Evolutionary conservation across 306 rosid species (phyloP).

Genomic region (Casuarina equisetifolia): DNA sequence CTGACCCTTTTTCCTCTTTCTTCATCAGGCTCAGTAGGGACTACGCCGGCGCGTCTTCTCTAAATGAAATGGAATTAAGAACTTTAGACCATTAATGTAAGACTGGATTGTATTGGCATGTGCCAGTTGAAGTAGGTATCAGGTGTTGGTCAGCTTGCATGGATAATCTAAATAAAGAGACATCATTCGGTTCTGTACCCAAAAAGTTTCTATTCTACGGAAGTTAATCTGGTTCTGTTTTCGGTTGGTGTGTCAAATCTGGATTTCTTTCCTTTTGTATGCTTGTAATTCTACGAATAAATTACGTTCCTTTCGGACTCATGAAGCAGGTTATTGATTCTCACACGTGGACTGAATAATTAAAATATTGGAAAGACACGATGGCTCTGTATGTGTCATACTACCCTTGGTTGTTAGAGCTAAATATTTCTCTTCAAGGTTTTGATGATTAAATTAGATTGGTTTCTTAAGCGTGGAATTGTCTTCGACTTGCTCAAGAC

Average conservation of each 20-base stretch:
- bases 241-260: too few species aligned
- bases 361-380: too few species aligned
- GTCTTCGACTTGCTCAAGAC: too few species aligned
- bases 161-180: not conserved
- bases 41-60: constrained; percentile 9
- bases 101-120: not conserved
- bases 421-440: too few species aligned
- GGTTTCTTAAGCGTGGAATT: too few species aligned
- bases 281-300: too few species aligned
- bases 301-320: not conserved
- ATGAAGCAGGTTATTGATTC: not conserved
- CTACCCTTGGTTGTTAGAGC: too few species aligned
- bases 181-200: not conserved
- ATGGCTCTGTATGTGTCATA: too few species aligned
- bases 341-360: too few species aligned
- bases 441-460: too few species aligned
- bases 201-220: not conserved
- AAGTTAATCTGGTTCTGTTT: not conserved
- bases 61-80: not conserved
- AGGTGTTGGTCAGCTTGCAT: not conserved
- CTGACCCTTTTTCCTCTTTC: not conserved
- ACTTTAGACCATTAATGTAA: not conserved
- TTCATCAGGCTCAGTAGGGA: constrained; percentile 44
- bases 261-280: too few species aligned
- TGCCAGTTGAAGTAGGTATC: not conserved